phyloP scores from a whole-genome alignment of 768 basidiomycete species.

The Naganishia vishniacii region DNA sequence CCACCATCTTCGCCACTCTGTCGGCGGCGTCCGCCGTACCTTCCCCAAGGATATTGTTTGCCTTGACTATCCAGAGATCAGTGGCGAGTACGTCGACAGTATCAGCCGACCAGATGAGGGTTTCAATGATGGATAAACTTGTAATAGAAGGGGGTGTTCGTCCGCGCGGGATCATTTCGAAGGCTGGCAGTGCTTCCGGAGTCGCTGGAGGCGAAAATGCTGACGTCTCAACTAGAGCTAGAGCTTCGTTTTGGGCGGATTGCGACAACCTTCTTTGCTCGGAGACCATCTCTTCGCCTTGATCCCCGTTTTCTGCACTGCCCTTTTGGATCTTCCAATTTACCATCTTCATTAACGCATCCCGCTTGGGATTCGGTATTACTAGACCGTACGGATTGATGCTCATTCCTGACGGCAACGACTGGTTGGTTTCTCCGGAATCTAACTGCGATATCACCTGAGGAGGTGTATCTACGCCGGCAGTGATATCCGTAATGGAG shows the following conservation, averaged over 20 bases:
- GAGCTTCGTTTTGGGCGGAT: constrained; percentile 33
- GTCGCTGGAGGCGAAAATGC: constrained; percentile 33
- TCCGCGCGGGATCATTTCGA: not conserved
- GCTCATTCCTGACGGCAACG: constrained; percentile 42
- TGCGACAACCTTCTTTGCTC: not conserved
- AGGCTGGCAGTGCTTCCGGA: constrained; percentile 19
- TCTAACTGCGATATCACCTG: constrained; percentile 56
- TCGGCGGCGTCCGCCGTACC: constrained; percentile 37
- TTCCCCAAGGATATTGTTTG: constrained; percentile 34
- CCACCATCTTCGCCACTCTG: constrained; percentile 33
- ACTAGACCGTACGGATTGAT: constrained; percentile 44
- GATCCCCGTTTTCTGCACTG: not conserved
- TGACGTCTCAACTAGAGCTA: constrained; percentile 43
- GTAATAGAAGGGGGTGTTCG: constrained; percentile 10
- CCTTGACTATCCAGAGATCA: constrained; percentile 29
- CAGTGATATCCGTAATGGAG: constrained; percentile 56
- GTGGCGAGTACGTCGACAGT: constrained; percentile 39
- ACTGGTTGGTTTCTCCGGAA: not conserved
- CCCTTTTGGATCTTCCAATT: constrained; percentile 6
- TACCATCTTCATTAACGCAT: constrained; percentile 21
- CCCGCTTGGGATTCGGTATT: constrained; percentile 36
- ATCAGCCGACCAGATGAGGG: constrained; percentile 37
- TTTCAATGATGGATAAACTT: constrained; percentile 39
- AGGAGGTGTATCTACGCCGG: constrained; percentile 51
- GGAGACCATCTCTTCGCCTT: not conserved